Base-by-base conservation (phyloP, 345 rosid genomes). In the Noccaea caerulescens region DNA sequence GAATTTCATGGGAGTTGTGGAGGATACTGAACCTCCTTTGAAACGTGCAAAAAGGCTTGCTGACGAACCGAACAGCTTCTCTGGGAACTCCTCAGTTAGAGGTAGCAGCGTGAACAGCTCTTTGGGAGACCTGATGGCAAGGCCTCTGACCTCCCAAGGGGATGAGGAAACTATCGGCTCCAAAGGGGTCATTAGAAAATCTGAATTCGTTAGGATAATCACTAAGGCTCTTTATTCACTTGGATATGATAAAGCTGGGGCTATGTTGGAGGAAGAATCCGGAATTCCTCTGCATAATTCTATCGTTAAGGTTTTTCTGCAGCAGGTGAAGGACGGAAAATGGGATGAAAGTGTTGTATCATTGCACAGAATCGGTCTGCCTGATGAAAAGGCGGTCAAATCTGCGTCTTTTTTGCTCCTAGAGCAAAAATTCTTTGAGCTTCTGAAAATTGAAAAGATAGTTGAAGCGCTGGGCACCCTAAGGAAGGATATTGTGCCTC, bases 1-100 rank as follows among this genome's bases (percentile, higher is more conserved):
- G 76, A 75, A 63, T 87, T 87, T 85, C 82, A 87, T 87, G 92
- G 89, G 89, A 82, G 86, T 81, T 79, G 80, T 72, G 77, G 89
- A 83, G 82, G 89, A 87, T 82, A 82, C 66, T 55, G 89, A 84
- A 80, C 89, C 89, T 74, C 92, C 89, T 43, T 77, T 77, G 82
- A 85, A 87, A 75, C 86, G 89, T 56, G 79, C 73, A 0, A 87
- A 84, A 76, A 69, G 71, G 70, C 76, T 79, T 32, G 60, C 65
- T 38, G 80, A 78, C 62, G 85, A 80, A 66, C 63, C 80, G 6
- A 84, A 80, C 70, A 76, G 74, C 60, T 74, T 78, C 67, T 62
- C 73, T 1, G 82, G 75, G 64, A 77, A 78, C 66, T 75, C 76
- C 10, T 83, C 81, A 46, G 45, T 63, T 55, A 72, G 75, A 76